These are phyloP conservation scores for Alisma plantagoaquatica DNA, from an alignment of 106 monocot genomes.

Conservation along the genomic window DNA sequence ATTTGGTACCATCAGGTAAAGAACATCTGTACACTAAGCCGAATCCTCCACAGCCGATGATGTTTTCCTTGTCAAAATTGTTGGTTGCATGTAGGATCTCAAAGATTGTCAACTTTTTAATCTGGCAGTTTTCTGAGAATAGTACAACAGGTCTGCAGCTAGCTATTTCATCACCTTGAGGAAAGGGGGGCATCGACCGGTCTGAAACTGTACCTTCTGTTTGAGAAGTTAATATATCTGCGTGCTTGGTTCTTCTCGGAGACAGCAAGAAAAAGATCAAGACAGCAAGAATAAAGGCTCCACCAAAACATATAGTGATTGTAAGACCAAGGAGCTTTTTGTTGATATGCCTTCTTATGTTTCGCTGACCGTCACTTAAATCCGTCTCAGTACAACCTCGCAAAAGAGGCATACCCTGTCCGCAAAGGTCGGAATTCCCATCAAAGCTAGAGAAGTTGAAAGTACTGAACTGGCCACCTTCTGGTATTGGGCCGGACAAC, in stretches of 20 bases:
- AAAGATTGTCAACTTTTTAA: constrained; percentile 25
- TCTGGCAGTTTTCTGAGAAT: constrained; percentile 43
- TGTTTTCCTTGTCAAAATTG: constrained; percentile 36
- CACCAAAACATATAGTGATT: constrained; percentile 31
- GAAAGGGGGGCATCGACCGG: background rate
- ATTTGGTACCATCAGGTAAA: constrained; percentile 29
- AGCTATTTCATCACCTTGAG: constrained; percentile 6
- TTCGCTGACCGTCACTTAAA: background rate
- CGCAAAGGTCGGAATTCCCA: constrained; percentile 50
- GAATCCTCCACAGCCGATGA: constrained; percentile 67
- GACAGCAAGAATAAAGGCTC: constrained; percentile 2
- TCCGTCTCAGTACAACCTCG: constrained; percentile 13
- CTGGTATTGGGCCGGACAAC: constrained; percentile 27
- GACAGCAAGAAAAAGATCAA: background rate
- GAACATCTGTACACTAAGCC: constrained; percentile 61
- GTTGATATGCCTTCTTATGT: constrained; percentile 10
- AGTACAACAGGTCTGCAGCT: constrained; percentile 20
- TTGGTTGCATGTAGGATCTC: constrained; percentile 46
- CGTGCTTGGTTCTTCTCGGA: background rate
- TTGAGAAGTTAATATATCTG: background rate
- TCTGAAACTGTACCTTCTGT: background rate
- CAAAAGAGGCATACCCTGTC: constrained; percentile 17
- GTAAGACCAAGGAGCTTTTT: constrained; percentile 19
- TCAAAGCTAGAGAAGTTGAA: constrained; percentile 67
- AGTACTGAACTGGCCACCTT: constrained; percentile 38